Percentiles rank a stretch among this genome's conserved stretches.
These are phyloP conservation scores for Apostasia ramifera DNA, from an alignment of 106 monocot genomes.

Conservation along the genomic window DNA sequence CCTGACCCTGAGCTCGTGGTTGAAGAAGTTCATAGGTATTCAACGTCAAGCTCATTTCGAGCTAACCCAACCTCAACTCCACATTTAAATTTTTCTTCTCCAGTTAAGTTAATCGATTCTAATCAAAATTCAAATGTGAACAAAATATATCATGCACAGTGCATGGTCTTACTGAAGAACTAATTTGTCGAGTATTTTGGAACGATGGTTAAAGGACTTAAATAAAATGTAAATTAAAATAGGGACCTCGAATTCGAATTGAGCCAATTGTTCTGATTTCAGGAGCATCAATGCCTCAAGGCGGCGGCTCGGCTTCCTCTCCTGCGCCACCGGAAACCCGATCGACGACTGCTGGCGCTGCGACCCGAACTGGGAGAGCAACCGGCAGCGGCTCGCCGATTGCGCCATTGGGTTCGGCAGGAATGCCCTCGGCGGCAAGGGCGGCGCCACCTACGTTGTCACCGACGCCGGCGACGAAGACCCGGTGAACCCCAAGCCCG, in stretches of 20 bases:
- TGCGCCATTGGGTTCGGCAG: constrained; percentile 11
- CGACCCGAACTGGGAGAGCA: constrained; percentile 8
- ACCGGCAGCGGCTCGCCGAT: constrained; percentile 11
- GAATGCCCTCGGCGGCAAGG: constrained; percentile 1
- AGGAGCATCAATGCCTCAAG: constrained; percentile 4
- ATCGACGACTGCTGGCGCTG: constrained; percentile 17
- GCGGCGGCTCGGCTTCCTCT: constrained; percentile 3
- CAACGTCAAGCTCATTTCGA: no score
- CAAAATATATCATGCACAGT: no score
- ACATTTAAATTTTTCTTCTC: no score
- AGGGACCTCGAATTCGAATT: no score
- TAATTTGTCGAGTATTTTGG: no score
- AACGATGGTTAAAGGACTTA: no score
- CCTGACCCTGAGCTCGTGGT: not conserved
- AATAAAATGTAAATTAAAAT: no score
- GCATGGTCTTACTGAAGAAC: no score
- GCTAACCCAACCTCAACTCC: no score
- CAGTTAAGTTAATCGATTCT: no score
- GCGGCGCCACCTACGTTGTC: constrained; percentile 3
- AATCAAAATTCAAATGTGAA: no score
- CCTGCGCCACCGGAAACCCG: constrained; percentile 9
- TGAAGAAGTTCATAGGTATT: constrained; percentile 4
- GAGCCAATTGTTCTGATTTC: no score
- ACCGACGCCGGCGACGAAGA: constrained; percentile 7
- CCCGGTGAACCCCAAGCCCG: constrained; percentile 6